Percentiles rank a stretch among this genome's conserved stretches.
These are phyloP conservation scores for Solanum megistacrolobum DNA, from an alignment of 257 asterid genomes.

Conservation along the genomic window DNA sequence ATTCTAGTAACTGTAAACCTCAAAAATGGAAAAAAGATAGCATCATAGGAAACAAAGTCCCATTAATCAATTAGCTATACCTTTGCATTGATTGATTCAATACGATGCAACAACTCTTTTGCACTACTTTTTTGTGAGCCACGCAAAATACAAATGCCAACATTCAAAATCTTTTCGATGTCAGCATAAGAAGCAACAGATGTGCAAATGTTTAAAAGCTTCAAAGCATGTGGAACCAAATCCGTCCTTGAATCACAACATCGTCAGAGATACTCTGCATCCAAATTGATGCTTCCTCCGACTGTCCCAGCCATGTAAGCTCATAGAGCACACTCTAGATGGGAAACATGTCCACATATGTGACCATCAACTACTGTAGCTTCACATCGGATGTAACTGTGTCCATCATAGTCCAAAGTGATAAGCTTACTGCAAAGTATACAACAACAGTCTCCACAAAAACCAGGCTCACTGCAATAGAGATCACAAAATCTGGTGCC, in stretches of 20 bases:
- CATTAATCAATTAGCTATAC: conserved; percentile 21
- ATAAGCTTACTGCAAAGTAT: conserved; percentile 55
- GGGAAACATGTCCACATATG: conserved; percentile 72
- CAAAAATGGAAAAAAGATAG: background rate
- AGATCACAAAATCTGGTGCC: conserved; percentile 45
- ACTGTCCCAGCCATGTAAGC: conserved; percentile 79
- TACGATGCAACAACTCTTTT: conserved; percentile 32
- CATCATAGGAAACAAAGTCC: background rate
- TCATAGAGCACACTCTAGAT: conserved; percentile 66
- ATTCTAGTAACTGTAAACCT: background rate
- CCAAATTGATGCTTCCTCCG: conserved; percentile 63
- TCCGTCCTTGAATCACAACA: conserved; percentile 72
- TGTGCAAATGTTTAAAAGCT: conserved; percentile 37
- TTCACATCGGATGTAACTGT: conserved; percentile 49
- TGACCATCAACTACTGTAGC: conserved; percentile 27
- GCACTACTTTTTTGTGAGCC: conserved; percentile 43
- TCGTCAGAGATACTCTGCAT: conserved; percentile 78
- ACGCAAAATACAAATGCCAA: conserved; percentile 37
- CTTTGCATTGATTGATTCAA: conserved; percentile 50
- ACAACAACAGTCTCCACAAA: conserved; percentile 79
- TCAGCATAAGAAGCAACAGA: conserved; percentile 30
- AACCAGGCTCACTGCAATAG: conserved; percentile 62
- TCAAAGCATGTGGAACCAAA: conserved; percentile 43
- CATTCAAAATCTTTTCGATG: conserved; percentile 38
- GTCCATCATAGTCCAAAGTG: conserved; percentile 17